These are phyloP conservation scores for Pichiaceae sp. DNA, from an alignment of 1,139 yeast species.

Conservation along the genomic window DNA sequence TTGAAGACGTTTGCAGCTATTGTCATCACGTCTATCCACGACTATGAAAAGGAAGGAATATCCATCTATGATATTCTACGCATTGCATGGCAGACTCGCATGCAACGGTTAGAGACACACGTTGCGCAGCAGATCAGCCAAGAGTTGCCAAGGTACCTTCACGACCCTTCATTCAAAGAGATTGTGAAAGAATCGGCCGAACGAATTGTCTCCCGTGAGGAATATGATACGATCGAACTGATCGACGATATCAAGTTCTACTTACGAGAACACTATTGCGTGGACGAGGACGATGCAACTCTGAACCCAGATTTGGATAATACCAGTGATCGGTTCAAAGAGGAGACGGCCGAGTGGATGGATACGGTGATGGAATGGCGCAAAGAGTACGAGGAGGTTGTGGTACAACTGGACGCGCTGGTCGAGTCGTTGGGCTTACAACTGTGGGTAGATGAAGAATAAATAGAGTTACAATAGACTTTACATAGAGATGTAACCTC, in stretches of 20 bases:
- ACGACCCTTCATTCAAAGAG: slow-evolving; percentile 28
- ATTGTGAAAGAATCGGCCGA: slow-evolving; percentile 44
- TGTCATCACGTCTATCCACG: slow-evolving; percentile 36
- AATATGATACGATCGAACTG: slow-evolving; percentile 71
- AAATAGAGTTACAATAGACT: neutral
- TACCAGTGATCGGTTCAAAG: too few relatives aligned
- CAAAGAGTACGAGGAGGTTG: slow-evolving; percentile 25
- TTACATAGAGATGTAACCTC: slow-evolving; percentile 8
- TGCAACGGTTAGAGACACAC: slow-evolving; percentile 58
- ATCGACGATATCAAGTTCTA: slow-evolving; percentile 71
- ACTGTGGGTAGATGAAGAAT: neutral
- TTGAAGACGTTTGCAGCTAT: slow-evolving; percentile 62
- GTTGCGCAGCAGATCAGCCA: slow-evolving; percentile 53
- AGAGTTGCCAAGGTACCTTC: slow-evolving; percentile 32
- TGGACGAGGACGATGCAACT: slow-evolving; percentile 11
- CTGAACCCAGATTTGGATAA: slow-evolving; percentile 4
- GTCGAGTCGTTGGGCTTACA: slow-evolving; percentile 23
- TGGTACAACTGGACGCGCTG: slow-evolving; percentile 36
- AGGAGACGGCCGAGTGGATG: slow-evolving; percentile 7
- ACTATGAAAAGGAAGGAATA: slow-evolving; percentile 18
- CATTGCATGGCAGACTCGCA: slow-evolving; percentile 60
- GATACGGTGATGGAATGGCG: slow-evolving; percentile 5
- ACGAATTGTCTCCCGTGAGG: slow-evolving; percentile 54
- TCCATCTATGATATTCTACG: slow-evolving; percentile 49
- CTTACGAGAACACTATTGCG: slow-evolving; percentile 39